Percentiles rank a stretch among this genome's conserved stretches.
Conservation (phyloP, 225 moss, liverwort and hornwort genomes). For the Sphagnum tenellum region DNA sequence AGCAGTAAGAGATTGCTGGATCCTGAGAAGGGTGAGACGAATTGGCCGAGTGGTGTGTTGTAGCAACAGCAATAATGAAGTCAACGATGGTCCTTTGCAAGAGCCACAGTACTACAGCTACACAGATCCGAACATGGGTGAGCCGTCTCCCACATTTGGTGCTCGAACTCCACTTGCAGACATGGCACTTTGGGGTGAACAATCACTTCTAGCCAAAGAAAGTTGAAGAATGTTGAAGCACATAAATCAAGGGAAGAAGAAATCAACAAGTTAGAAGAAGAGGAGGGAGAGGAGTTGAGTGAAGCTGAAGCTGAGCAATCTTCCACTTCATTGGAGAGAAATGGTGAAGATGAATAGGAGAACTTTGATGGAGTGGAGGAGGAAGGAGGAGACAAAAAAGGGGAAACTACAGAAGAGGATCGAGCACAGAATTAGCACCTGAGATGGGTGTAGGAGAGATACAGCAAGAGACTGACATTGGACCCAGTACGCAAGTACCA, state of each 20-base stretch:
- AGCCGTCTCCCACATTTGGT: constrained; percentile 67
- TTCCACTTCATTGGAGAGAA: not conserved
- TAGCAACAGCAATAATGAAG: constrained; percentile 35
- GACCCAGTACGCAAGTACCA: constrained; percentile 11
- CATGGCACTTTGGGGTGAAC: constrained; percentile 56
- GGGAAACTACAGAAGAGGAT: constrained; percentile 2
- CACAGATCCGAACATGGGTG: constrained; percentile 68
- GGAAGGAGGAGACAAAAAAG: not conserved
- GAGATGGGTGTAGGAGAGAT: constrained; percentile 12
- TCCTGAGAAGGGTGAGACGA: not conserved
- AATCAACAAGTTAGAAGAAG: constrained; percentile 27
- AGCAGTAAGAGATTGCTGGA: too few relatives aligned
- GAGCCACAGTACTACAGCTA: constrained; percentile 68
- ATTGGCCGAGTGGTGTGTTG: constrained; percentile 18
- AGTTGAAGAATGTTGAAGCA: constrained; percentile 11
- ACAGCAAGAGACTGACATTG: constrained; percentile 16
- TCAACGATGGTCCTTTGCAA: constrained; percentile 34
- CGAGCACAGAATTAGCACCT: not conserved
- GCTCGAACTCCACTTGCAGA: constrained; percentile 56
- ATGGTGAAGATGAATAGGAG: constrained; percentile 14
- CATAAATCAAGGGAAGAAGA: constrained; percentile 17
- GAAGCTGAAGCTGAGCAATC: constrained; percentile 3
- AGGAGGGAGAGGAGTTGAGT: constrained; percentile 26
- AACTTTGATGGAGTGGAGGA: constrained; percentile 3
- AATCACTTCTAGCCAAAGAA: constrained; percentile 32